Conservation (phyloP, 441 rosid genomes). For the Biscutella laevigata region DNA sequence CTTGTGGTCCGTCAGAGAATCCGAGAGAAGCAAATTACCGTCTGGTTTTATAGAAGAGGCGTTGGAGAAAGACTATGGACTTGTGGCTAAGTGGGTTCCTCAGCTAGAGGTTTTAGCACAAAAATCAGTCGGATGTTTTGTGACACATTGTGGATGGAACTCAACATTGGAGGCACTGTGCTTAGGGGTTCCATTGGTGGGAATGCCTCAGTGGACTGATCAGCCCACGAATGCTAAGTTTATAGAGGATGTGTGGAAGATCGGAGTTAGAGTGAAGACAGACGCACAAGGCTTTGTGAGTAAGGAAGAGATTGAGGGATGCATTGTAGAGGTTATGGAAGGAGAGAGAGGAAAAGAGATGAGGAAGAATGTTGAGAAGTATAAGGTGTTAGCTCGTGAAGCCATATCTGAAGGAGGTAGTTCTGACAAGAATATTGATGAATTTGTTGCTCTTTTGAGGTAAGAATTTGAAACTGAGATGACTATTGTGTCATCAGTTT, state of each 20-base stretch:
- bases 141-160: constrained; percentile 67
- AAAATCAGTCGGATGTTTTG: constrained; percentile 41
- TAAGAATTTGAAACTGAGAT: not conserved
- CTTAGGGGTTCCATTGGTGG: constrained; percentile 50
- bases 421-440: constrained; percentile 37
- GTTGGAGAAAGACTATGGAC: constrained; percentile 24
- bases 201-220: constrained; percentile 50
- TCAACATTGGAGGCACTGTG: constrained; percentile 43
- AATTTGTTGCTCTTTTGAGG: constrained; percentile 24
- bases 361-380: constrained; percentile 31
- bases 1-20: constrained; percentile 48
- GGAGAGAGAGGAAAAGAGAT: constrained; percentile 37
- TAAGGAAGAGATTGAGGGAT: constrained; percentile 26
- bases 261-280: constrained; percentile 31
- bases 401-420: constrained; percentile 48
- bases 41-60: constrained; percentile 29
- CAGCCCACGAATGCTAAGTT: constrained; percentile 44
- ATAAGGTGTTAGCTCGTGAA: constrained; percentile 35
- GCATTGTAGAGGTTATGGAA: constrained; percentile 40
- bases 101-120: constrained; percentile 47
- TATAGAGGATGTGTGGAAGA: constrained; percentile 42
- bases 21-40: constrained; percentile 37
- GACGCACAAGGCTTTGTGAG: constrained; percentile 21
- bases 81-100: constrained; percentile 41
- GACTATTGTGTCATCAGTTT: not conserved